These are phyloP conservation scores for Phoma sp. DNA, from an alignment of 2,329 filamentous ascomycete species.

Conservation along the genomic window DNA sequence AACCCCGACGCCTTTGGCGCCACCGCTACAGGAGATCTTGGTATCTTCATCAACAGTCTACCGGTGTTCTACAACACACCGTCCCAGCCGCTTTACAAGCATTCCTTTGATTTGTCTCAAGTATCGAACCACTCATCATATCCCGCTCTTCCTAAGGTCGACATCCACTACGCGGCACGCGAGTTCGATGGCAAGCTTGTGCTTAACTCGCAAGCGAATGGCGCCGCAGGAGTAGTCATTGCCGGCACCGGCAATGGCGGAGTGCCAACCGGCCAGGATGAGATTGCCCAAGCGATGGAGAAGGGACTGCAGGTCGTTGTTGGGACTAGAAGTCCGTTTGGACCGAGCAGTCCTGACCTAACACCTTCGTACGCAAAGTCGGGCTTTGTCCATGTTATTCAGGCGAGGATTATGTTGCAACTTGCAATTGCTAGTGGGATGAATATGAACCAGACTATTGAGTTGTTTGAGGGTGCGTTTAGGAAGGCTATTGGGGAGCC, in stretches of 20 bases:
- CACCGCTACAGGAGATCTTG: slow-evolving; percentile 31
- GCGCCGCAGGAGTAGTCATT: slow-evolving; percentile 34
- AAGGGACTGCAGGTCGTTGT: no score
- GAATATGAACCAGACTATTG: slow-evolving; percentile 37
- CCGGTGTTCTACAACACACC: slow-evolving; percentile 37
- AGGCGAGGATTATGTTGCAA: slow-evolving; percentile 38
- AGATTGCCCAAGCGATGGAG: background rate
- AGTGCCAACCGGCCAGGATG: slow-evolving; percentile 22
- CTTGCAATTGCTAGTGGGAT: slow-evolving; percentile 39
- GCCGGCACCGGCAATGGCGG: slow-evolving; percentile 38
- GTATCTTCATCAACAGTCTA: slow-evolving; percentile 35
- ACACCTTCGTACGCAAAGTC: no score
- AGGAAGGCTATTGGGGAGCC: slow-evolving; percentile 33
- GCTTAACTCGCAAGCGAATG: slow-evolving; percentile 31
- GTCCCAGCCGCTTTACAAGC: slow-evolving; percentile 29
- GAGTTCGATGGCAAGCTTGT: slow-evolving; percentile 37
- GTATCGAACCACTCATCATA: slow-evolving; percentile 24
- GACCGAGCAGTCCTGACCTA: no score
- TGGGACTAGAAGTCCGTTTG: no score
- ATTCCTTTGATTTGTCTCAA: slow-evolving; percentile 24
- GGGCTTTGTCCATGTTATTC: background rate
- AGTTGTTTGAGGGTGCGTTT: slow-evolving; percentile 34
- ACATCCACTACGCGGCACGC: slow-evolving; percentile 39
- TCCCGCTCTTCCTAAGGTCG: slow-evolving; percentile 35
- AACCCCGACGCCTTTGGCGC: slow-evolving; percentile 37